These are phyloP conservation scores for Tolypocladium ophioglossoides DNA, from an alignment of 2,329 filamentous ascomycete genomes.

Conservation along the genomic window DNA sequence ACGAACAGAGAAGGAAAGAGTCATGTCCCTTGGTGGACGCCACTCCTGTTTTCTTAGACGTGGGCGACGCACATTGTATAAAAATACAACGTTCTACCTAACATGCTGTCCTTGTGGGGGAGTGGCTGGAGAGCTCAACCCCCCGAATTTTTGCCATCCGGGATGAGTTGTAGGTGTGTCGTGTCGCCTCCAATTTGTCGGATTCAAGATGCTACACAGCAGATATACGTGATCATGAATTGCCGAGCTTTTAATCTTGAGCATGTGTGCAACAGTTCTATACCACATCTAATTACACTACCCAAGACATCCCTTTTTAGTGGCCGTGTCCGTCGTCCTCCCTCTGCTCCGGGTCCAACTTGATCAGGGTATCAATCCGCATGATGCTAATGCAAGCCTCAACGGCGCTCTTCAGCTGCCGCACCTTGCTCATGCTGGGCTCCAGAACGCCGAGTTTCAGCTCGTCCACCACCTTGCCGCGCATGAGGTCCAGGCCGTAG, in stretches of 20 bases:
- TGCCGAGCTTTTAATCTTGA: background rate
- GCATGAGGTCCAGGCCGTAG: constrained; percentile 85
- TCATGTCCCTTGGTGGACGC: constrained; percentile 11
- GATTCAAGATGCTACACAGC: background rate
- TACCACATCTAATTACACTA: background rate
- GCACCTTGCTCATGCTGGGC: constrained; percentile 95
- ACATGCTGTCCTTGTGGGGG: too few relatives aligned
- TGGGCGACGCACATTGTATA: constrained; percentile 26
- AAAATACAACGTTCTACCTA: constrained; percentile 22
- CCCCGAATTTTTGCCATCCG: too few relatives aligned
- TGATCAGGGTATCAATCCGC: constrained; percentile 98
- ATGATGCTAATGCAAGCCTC: constrained; percentile 99
- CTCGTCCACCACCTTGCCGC: constrained; percentile 85
- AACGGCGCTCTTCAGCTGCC: constrained; percentile 95
- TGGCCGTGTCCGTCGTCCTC: constrained; percentile 78
- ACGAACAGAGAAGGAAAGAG: constrained; percentile 2
- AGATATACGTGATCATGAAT: background rate
- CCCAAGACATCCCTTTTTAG: constrained; percentile 24
- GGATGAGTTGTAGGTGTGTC: background rate
- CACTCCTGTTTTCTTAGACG: constrained; percentile 23
- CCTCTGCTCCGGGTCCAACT: constrained; percentile 83
- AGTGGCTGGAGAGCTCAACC: background rate
- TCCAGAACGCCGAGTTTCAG: constrained; percentile 93
- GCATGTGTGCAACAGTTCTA: background rate
- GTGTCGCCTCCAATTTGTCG: background rate